Conservation (phyloP, 164 flowering plant species). For the Saururus chinensis region DNA sequence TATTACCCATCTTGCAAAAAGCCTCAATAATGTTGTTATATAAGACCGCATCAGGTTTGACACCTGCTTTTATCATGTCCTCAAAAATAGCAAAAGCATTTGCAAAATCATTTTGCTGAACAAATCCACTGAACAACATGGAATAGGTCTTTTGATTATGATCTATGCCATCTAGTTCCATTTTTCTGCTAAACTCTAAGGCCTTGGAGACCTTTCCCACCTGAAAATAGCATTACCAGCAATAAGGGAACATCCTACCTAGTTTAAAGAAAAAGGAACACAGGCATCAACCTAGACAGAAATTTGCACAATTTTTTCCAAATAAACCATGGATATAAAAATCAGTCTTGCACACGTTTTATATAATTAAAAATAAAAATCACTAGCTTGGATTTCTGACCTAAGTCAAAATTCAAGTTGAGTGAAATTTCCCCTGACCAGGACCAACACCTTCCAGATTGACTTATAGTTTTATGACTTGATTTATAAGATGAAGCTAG, state of each 20-base stretch:
- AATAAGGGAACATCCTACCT: background rate
- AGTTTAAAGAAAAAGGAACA: too few species aligned
- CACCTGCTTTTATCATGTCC: slow-evolving; percentile 65
- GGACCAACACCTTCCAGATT: too few species aligned
- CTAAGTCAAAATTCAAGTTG: too few species aligned
- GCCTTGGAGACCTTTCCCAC: slow-evolving; percentile 82
- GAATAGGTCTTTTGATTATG: slow-evolving; percentile 97
- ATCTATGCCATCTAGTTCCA: slow-evolving; percentile 67
- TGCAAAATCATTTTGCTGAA: slow-evolving; percentile 84
- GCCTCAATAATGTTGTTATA: slow-evolving; percentile 86
- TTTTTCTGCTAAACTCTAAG: slow-evolving; percentile 63
- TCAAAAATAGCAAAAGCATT: slow-evolving; percentile 93
- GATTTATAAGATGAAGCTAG: too few species aligned
- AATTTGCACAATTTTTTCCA: background rate
- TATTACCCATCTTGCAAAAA: slow-evolving; percentile 95
- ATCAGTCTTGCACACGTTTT: background rate
- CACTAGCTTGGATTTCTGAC: too few species aligned
- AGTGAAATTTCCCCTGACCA: too few species aligned
- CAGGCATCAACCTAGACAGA: background rate
- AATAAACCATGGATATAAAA: background rate
- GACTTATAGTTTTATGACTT: too few species aligned
- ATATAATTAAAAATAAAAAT: too few species aligned
- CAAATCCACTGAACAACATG: slow-evolving; percentile 86
- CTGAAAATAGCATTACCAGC: slow-evolving; percentile 28
- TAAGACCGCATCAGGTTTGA: slow-evolving; percentile 86